Percentiles rank a stretch among this genome's conserved stretches.
These are phyloP conservation scores for Salix suchowensis DNA, from an alignment of 345 rosid genomes.

Conservation along the genomic window DNA sequence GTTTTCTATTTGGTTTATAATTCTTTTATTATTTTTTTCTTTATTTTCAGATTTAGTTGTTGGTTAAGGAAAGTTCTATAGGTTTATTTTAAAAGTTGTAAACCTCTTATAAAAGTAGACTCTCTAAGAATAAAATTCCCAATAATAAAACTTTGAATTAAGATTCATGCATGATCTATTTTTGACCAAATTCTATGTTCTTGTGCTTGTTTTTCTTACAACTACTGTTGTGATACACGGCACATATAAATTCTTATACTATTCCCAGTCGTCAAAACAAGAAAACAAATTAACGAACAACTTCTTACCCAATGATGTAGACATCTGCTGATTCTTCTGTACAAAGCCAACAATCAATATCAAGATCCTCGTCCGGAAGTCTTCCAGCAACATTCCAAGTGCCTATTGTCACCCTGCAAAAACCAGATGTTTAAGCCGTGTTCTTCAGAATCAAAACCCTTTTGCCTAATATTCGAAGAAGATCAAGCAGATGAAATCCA, in stretches of 20 bases:
- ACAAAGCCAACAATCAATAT: conserved; percentile 85
- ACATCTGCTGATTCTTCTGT: conserved; percentile 77
- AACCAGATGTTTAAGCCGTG: conserved; percentile 1
- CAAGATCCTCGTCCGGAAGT: conserved; percentile 64
- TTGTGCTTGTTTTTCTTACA: too few species aligned
- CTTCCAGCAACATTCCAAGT: conserved; percentile 99
- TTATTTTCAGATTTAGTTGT: too few species aligned
- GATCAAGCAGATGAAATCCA: conserved; percentile 18
- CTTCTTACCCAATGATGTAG: conserved; percentile 71
- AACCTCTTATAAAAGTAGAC: too few species aligned
- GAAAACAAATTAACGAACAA: neutral
- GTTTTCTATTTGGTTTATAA: too few species aligned
- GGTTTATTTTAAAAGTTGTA: too few species aligned
- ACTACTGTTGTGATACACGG: too few species aligned
- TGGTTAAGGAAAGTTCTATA: too few species aligned
- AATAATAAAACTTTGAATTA: too few species aligned
- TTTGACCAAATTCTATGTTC: too few species aligned
- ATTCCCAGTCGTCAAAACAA: neutral
- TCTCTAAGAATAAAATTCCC: too few species aligned
- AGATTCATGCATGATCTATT: too few species aligned
- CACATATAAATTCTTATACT: neutral
- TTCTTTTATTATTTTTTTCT: too few species aligned
- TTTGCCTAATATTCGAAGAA: neutral
- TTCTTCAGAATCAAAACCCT: neutral
- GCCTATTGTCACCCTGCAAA: conserved; percentile 64